These are phyloP conservation scores for Drechslera avenae DNA, from an alignment of 2,329 filamentous ascomycete species.

Conservation along the genomic window DNA sequence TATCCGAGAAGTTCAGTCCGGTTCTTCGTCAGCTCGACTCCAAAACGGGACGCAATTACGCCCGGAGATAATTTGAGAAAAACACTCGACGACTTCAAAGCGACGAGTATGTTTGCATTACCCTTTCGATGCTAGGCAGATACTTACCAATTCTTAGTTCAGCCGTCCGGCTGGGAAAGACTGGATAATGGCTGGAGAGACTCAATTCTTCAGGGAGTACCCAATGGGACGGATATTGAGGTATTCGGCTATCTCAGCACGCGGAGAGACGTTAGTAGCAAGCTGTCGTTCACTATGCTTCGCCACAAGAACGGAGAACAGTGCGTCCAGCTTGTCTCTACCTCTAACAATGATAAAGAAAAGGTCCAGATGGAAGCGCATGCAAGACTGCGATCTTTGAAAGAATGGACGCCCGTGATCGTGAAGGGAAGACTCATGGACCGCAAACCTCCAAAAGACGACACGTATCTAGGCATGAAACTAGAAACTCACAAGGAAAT, in stretches of 20 bases:
- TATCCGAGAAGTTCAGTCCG: slow-evolving; percentile 18
- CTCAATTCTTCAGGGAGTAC: background rate
- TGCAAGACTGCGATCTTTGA: slow-evolving; percentile 51
- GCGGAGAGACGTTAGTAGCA: slow-evolving; percentile 69
- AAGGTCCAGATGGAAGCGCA: slow-evolving; percentile 33
- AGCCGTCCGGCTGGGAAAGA: slow-evolving; percentile 30
- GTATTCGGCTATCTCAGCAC: slow-evolving; percentile 70
- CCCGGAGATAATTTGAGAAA: slow-evolving; percentile 28
- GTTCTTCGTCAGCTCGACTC: slow-evolving; percentile 17
- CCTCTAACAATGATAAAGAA: slow-evolving; percentile 41
- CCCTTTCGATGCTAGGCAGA: background rate
- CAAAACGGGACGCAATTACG: slow-evolving; percentile 2
- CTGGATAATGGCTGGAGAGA: slow-evolving; percentile 44
- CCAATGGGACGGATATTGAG: slow-evolving; percentile 13
- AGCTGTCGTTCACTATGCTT: slow-evolving; percentile 71
- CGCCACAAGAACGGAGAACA: slow-evolving; percentile 51
- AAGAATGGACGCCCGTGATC: slow-evolving; percentile 60
- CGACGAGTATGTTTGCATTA: slow-evolving; percentile 30
- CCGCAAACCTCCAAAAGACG: slow-evolving; percentile 46
- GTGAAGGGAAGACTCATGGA: slow-evolving; percentile 57
- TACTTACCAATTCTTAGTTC: slow-evolving; percentile 20
- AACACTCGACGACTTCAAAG: slow-evolving; percentile 40
- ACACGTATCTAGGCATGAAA: slow-evolving; percentile 37
- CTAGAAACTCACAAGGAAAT: slow-evolving; percentile 60
- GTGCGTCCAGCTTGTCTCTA: slow-evolving; percentile 58